phyloP scores from a whole-genome alignment of 257 asterid genomes.

The Oldenlandia corymbosa region DNA sequence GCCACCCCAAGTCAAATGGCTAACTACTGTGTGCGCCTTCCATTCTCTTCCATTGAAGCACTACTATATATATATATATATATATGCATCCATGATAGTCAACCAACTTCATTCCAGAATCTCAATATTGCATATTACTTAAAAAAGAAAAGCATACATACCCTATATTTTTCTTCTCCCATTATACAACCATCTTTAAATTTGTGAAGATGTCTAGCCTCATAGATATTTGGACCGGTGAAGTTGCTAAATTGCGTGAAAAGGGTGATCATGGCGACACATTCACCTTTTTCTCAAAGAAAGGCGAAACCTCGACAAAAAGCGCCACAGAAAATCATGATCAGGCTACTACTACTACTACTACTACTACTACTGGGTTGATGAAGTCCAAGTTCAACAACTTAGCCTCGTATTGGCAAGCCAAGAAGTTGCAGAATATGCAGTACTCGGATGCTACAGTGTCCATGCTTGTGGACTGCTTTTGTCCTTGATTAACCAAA shows the following conservation, averaged over 20 bases:
- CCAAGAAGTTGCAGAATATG: conserved; percentile 17
- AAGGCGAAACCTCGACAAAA: conserved; percentile 7
- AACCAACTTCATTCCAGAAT: neutral
- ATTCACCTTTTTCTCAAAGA: conserved; percentile 6
- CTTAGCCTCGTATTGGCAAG: conserved; percentile 22
- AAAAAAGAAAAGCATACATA: too few species aligned
- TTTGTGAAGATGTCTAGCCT: conserved; percentile 33
- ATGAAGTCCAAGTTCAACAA: conserved; percentile 19
- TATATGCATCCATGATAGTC: neutral
- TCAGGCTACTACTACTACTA: too few species aligned
- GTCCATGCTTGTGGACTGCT: conserved; percentile 35
- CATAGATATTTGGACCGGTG: conserved; percentile 48
- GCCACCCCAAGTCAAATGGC: conserved; percentile 4
- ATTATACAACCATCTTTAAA: neutral
- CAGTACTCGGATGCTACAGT: conserved; percentile 41
- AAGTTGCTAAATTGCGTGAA: conserved; percentile 36
- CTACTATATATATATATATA: neutral
- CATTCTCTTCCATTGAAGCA: neutral
- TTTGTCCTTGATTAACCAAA: conserved; percentile 26
- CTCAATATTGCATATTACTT: too few species aligned
- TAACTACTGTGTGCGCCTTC: conserved; percentile 11
- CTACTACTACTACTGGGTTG: too few species aligned
- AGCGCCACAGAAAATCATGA: too few species aligned
- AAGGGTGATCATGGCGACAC: conserved; percentile 13
- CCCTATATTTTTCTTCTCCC: neutral